Evolutionary conservation across 2,329 filamentous ascomycete genomes (phyloP), one percentile per base, ranked within the genome.

Genomic region (Pezicula neosporulosa): DNA sequence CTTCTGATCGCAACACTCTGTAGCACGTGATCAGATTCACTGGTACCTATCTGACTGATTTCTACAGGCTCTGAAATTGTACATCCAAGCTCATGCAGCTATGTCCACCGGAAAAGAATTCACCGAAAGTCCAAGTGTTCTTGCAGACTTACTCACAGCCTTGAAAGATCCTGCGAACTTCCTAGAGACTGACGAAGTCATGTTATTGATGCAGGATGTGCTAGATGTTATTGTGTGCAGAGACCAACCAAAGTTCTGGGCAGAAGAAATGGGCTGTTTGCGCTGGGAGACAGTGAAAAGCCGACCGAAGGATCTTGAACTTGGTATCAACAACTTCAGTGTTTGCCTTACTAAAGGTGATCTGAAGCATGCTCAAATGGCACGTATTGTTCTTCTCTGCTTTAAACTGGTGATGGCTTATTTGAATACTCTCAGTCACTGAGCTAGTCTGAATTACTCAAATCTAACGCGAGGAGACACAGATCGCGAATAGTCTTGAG

Each of bases 401-500:
- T 19, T 16, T 15, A 15, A 16, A 16, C 19, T 39, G 37, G 37
- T 6, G 37, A 6, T 15, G 8, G 30, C 9, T 33, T 33, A 1
- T 33, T 13, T 33, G 30, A 9, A 6, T 33, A 13, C 9, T 33
- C 9, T 13, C 7, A 33, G 30, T 24, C 7, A 7, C 4, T 33
- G 30, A 33, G 3, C 12, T 30, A 30, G 28, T 7, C 6, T 30
- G 28, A 12, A 30, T 30, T 3, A 30, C 28, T 30, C 28, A 30
- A 30, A 30, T 30, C 28, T 33, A 33, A 33, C 30, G 12, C 12
- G 9, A 33, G 9, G 12, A 3, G 12, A 33, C 12, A 33, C 30
- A 66, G 63, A 68, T 68, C 51, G 60, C 61, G 7, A 67, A 62
- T 42, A 64, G 60, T 49, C 56, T 68, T 5, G 64, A 68, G 46